Base-by-base conservation (phyloP, 1,284 basidiomycete genomes). In the Ceratobasidium sp. region DNA sequence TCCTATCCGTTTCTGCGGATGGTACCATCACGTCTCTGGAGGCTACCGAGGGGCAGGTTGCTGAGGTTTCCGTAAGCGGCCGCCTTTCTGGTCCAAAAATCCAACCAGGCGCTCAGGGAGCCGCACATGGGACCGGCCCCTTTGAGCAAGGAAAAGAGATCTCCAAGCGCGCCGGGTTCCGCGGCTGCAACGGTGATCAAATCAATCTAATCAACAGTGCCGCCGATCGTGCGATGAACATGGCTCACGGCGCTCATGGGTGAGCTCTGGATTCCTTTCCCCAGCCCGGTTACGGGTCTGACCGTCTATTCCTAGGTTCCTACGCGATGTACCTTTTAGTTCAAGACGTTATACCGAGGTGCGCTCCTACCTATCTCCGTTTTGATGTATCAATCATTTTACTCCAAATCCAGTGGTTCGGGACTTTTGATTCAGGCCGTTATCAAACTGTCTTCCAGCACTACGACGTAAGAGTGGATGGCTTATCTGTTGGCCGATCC, bases 171-270 rank as follows among this genome's bases (percentile, higher is more conserved):
- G 71, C 71, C 31, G 15, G 39, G 13, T 75, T 75, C 51, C 71
- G 71, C 10, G 71, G 71, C 20, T 75, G 71, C 49, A 75, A 75
- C 49, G 49, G 49, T 23, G 47, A 20, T 5, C 71, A 75, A 37
- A 75, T 75, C 47, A 26, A 35, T 28, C 5, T 20, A 31, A 54
- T 75, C 49, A 75, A 54, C 47, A 75, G 47, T 33, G 71, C 71
- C 10, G 71, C 61, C 8, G 71, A 53, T 45, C 45, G 71, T 42
- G 71, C 71, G 10, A 65, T 47, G 45, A 75, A 75, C 26, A 75
- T 75, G 71, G 71, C 71, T n/a, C 71, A 75, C 56, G 71, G 71
- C n/a, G 71, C 71, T 33, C 71, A 75, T 39, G 71, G 71, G 71
- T 65, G 26, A 17, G 71, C 45, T n/a, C n/a, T 65, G 3, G 31